Conservation (phyloP, 768 basidiomycete genomes). For the Nevesoporus exiguus region DNA sequence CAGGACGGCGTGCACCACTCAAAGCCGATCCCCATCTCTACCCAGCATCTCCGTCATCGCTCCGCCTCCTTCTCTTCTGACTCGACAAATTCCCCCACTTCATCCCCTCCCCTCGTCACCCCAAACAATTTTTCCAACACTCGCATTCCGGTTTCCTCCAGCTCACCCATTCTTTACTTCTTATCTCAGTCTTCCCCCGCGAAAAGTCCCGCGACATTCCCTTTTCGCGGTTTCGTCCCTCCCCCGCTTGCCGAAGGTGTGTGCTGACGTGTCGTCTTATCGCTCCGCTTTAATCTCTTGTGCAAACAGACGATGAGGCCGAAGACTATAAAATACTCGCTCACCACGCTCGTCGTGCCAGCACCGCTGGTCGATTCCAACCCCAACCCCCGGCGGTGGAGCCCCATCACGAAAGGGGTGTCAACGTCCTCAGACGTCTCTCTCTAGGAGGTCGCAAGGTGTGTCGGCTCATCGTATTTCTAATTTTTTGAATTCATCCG, state of each 20-base stretch:
- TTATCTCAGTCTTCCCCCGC: conserved; percentile 58
- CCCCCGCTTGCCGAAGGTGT: conserved; percentile 63
- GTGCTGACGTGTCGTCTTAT: conserved; percentile 7
- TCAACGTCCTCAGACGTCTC: conserved; percentile 69
- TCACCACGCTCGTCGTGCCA: conserved; percentile 64
- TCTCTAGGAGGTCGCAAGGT: conserved; percentile 66
- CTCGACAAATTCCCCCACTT: conserved; percentile 52
- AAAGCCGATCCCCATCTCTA: conserved; percentile 61
- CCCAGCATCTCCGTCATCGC: conserved; percentile 46
- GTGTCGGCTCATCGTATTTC: conserved; percentile 21
- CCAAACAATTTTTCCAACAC: conserved; percentile 43
- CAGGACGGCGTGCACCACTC: conserved; percentile 46
- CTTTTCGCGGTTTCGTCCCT: conserved; percentile 52
- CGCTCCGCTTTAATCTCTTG: background rate
- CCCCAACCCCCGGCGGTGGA: conserved; percentile 45
- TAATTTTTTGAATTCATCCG: background rate
- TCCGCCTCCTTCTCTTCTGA: conserved; percentile 62
- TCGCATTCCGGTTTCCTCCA: conserved; percentile 50
- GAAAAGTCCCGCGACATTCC: conserved; percentile 52
- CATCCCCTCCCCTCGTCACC: conserved; percentile 50
- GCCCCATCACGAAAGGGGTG: conserved; percentile 58
- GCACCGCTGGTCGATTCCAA: conserved; percentile 51
- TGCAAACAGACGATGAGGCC: conserved; percentile 37
- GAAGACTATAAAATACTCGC: conserved; percentile 41
- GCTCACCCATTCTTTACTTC: conserved; percentile 72